Base-by-base conservation (phyloP, 305 asterid genomes). In the Fraxinus paxiana region DNA sequence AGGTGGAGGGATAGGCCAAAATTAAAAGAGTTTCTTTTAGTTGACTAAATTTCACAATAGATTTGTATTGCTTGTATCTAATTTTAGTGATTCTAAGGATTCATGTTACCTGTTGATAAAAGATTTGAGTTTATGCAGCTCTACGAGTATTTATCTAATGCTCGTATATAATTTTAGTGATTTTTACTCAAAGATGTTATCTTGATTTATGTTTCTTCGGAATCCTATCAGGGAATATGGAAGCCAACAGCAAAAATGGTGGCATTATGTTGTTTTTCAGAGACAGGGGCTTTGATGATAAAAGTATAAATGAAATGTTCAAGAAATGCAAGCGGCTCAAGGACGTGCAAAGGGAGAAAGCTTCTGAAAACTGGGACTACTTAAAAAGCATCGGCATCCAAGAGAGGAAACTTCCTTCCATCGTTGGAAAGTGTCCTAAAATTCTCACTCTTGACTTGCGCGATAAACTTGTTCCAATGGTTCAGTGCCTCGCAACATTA, bases 201-300 rank as follows among this genome's bases (percentile, higher is more conserved):
- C 59, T 70, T 1, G 18, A 34, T 56, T 75, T 56, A 69, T 71
- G 30, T 79, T 78, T 83, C 43, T 61, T 17, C 22, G 38, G 78
- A 33, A 34, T 56, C 78, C 54, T 69, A 63, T 41, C 90, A 89
- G 94, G 90, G 84, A 89, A 83, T 69, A 95, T 94, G 99, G 99
- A 92, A 41, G 83, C 91, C 1, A 89, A 87, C 76, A 79, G 93
- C 89, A 95, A 88, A 41, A 87, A 89, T 77, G 87, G 86, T 82
- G 87, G 93, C 86, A 83, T 96, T 10, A 88, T 96, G 98, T 93
- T 98, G 98, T 96, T 96, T 93, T 96, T 96, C 89, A 96, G 89
- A 85, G 97, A 92, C 87, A 87, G 87, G 84, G 98, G 98, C 12
- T 93, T 96, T 56, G 94, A 96, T 67, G 97, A 92, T 63, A 88